Percentiles rank a stretch among this genome's conserved stretches.
Conservation (phyloP, 345 rosid genomes). For the Aegle marmelos region DNA sequence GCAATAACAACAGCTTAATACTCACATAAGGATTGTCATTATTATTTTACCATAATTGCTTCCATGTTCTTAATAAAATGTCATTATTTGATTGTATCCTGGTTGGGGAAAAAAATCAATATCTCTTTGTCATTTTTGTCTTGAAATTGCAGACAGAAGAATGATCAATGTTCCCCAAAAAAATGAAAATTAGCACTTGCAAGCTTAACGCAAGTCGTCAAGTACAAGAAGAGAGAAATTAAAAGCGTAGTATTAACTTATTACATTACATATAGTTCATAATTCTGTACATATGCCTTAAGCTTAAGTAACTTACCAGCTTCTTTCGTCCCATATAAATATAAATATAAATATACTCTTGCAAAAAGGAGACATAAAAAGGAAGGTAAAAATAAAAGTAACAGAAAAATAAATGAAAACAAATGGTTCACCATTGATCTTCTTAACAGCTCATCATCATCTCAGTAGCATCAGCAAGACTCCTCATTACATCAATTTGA, state of each 20-base stretch:
- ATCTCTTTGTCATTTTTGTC: not conserved
- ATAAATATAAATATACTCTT: constrained; percentile 5
- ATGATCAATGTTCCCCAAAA: not conserved
- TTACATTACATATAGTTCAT: constrained; percentile 28
- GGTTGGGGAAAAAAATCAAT: not conserved
- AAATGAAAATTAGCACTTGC: not conserved
- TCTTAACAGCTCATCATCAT: constrained; percentile 15
- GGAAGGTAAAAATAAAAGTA: not conserved
- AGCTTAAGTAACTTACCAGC: constrained; percentile 7
- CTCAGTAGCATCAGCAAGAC: constrained; percentile 36
- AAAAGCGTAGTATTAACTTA: constrained; percentile 18
- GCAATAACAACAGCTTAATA: not conserved
- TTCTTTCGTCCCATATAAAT: constrained; percentile 4
- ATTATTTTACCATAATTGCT: not conserved
- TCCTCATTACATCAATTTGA: constrained; percentile 78
- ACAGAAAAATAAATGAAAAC: not conserved
- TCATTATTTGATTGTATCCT: not conserved
- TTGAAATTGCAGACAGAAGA: not conserved
- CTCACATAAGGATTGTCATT: not conserved
- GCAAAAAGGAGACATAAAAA: not conserved
- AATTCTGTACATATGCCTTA: constrained; percentile 27
- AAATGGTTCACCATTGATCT: constrained; percentile 21
- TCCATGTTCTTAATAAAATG: not conserved
- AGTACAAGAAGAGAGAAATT: not conserved
- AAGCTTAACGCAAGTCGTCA: constrained; percentile 7